Evolutionary conservation across 1,284 basidiomycete species (phyloP), one percentile per base, ranked within the genome.

Genomic region (Kwoniella shivajii): DNA sequence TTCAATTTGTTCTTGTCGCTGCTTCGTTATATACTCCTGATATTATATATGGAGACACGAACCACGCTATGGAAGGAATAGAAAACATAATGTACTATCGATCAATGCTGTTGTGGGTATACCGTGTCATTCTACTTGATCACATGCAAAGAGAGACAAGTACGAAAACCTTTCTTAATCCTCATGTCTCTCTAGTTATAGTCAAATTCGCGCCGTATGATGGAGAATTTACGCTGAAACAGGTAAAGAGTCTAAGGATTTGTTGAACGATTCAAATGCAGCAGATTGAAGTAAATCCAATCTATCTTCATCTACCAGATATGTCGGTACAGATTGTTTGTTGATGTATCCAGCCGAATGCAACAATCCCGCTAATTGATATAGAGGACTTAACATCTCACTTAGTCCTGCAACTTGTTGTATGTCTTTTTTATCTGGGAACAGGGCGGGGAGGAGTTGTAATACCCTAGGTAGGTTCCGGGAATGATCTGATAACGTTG

Each of bases 381-480:
- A 66, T 27, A 77, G 54, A 13, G 61, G 60, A 18, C 63, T 61
- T 5, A 78, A 56, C 73, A 78, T 75, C 24, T 76, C 69, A 37
- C 63, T 65, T 27, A 77, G 55, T 9, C 61, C 56, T 2, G 74
- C 72, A 14, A 71, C 66, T 38, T 73, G 69, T 60, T 72, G 68
- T 4, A 71, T 61, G 53, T 75, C 65, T 24, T 53, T 39, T 39
- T 61, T 56, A 54, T 69, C 56, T 5, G 68, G 68, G 64, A 79
- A 77, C 2, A 90, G 79, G 53, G 88, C 86, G 0, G 90, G 89
- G 1, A 93, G 77, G 24, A 88, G 77, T 6, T 82, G 81, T 50
- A 92, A 83, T 18, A 91, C 79, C 64, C 83, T 85, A 1, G 88
- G 88, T 41, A 89, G 80, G 27, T 77, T 79, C 33, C 84, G 82